A percentile compares a stretch with the other conserved stretches of the same genome.
These are phyloP conservation scores for Solanum bulbocastanum DNA, from an alignment of 257 asterid genomes.

Conservation along the genomic window DNA sequence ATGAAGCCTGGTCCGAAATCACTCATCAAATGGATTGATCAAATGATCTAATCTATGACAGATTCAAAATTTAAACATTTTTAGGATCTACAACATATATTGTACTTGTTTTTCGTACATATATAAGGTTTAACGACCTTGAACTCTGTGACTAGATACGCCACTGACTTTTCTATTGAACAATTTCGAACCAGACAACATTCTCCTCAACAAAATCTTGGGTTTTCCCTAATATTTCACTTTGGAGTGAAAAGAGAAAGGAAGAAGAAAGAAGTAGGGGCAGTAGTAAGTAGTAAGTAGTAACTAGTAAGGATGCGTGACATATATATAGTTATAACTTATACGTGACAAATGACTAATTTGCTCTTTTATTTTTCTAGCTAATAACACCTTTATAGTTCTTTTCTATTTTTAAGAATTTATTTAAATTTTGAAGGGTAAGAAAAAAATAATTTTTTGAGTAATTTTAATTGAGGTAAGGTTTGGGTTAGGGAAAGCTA, in stretches of 20 bases:
- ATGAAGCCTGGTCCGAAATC: constrained; percentile 1
- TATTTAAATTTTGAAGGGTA: background rate
- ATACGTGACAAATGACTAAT: background rate
- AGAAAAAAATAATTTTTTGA: background rate
- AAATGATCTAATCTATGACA: background rate
- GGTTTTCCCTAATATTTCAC: background rate
- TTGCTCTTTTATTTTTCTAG: background rate
- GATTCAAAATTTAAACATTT: background rate
- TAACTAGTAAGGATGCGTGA: constrained; percentile 15
- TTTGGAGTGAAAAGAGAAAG: background rate
- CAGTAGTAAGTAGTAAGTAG: no score
- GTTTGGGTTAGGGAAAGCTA: background rate
- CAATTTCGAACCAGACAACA: constrained; percentile 42
- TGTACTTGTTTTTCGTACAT: background rate
- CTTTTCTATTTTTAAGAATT: background rate
- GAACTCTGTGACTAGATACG: background rate
- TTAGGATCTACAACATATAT: background rate
- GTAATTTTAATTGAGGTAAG: background rate
- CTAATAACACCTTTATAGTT: background rate
- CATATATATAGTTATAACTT: constrained; percentile 17
- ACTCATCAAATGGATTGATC: background rate
- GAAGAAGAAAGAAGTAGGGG: background rate
- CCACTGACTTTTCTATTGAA: background rate
- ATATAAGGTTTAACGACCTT: background rate
- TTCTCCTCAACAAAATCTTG: constrained; percentile 33